Evolutionary conservation across 1,284 basidiomycete genomes (phyloP).

Genomic region (Leccinum fuscescens): DNA sequence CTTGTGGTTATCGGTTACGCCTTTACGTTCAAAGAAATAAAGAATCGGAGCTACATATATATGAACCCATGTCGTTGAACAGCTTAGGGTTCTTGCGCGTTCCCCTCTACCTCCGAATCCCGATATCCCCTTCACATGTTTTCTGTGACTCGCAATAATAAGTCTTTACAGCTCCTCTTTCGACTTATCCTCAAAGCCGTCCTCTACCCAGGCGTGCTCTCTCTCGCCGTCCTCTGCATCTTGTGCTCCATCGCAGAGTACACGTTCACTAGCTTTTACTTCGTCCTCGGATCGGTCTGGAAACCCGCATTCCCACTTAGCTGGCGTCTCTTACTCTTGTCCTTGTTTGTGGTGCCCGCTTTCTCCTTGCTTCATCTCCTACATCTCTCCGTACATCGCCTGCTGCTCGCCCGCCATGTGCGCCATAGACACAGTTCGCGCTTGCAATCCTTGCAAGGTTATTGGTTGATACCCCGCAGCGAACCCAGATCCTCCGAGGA

Average conservation of each 20-base stretch:
- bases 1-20: too few species aligned
- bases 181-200: background rate
- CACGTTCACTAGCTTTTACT: constrained; percentile 11
- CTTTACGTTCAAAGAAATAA: background rate
- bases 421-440: background rate
- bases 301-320: constrained; percentile 19
- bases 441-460: constrained; percentile 1
- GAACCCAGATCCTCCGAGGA: constrained; percentile 10
- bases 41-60: background rate
- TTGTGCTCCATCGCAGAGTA: constrained; percentile 17
- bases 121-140: constrained; percentile 4
- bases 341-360: constrained; percentile 15
- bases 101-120: background rate
- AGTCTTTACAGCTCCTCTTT: background rate
- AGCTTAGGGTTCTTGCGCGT: too few species aligned
- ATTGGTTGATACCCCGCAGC: constrained; percentile 10
- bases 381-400: background rate
- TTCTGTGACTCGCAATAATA: background rate
- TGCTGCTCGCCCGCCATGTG: background rate
- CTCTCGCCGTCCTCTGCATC: background rate
- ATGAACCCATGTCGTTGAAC: background rate
- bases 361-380: constrained; percentile 13
- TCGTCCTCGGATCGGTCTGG: constrained; percentile 14
- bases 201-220: background rate
- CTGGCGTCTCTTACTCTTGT: constrained; percentile 22